Percentiles rank a stretch among this genome's conserved stretches.
These are phyloP conservation scores for Pseudogymnoascus sp. DNA, from an alignment of 2,329 filamentous ascomycete genomes.

Conservation along the genomic window DNA sequence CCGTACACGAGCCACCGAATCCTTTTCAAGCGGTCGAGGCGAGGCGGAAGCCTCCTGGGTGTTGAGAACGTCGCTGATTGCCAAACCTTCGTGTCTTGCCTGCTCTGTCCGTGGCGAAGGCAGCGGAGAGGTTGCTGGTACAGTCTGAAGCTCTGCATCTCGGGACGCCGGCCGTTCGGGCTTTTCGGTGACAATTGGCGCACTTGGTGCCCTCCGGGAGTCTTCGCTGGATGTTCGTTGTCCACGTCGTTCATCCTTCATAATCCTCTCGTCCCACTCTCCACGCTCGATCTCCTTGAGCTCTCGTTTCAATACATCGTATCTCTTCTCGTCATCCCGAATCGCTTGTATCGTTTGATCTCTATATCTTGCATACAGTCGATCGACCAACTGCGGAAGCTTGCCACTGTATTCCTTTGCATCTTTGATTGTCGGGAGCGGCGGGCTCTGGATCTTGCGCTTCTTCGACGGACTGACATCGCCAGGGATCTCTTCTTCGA, in stretches of 20 bases:
- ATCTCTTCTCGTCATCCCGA: conserved; percentile 62
- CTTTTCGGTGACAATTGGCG: background rate
- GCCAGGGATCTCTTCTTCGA: conserved; percentile 34
- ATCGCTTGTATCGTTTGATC: conserved; percentile 63
- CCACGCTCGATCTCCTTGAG: conserved; percentile 59
- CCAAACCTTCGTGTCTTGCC: conserved; percentile 19
- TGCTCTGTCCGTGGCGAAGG: conserved; percentile 11
- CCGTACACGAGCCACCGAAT: conserved; percentile 8
- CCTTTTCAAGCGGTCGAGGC: conserved; percentile 4
- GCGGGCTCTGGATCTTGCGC: conserved; percentile 62
- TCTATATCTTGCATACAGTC: conserved; percentile 68
- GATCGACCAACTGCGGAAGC: conserved; percentile 61
- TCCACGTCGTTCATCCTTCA: conserved; percentile 18
- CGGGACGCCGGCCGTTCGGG: background rate
- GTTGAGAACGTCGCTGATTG: conserved; percentile 24
- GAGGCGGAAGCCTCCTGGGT: background rate
- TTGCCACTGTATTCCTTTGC: conserved; percentile 56
- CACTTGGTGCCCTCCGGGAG: background rate
- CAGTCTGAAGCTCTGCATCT: background rate
- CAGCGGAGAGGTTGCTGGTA: background rate
- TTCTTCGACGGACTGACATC: conserved; percentile 55
- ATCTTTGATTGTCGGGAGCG: conserved; percentile 57
- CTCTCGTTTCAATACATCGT: conserved; percentile 56
- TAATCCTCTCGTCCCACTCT: conserved; percentile 39
- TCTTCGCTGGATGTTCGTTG: conserved; percentile 7